These are phyloP conservation scores for Daldinia decipiens DNA, from an alignment of 495 filamentous ascomycete genomes.

Conservation along the genomic window DNA sequence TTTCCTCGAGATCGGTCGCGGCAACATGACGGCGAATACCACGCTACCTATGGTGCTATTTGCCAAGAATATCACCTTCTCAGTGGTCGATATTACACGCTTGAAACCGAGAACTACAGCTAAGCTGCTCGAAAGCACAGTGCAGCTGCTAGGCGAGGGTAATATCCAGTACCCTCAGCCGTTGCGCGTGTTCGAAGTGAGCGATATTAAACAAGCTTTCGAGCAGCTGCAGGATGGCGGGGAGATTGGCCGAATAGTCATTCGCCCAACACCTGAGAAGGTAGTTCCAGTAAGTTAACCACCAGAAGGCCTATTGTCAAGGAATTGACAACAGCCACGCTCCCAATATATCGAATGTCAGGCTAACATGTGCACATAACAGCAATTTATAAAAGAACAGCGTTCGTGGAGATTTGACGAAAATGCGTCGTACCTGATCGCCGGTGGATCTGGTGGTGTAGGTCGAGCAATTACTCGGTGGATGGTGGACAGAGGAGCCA, in stretches of 20 bases:
- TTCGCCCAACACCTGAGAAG: constrained; percentile 4
- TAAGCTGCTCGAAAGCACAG: not conserved
- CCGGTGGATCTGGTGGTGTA: constrained; percentile 34
- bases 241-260: constrained; percentile 9
- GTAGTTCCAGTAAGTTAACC: constrained; percentile 12
- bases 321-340: not conserved
- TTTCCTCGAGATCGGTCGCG: constrained; percentile 16
- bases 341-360: not conserved
- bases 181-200: not conserved
- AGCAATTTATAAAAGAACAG: constrained; percentile 17
- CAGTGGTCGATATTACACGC: constrained; percentile 6
- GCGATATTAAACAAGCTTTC: constrained; percentile 3
- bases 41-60: constrained; percentile 16
- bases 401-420: constrained; percentile 13
- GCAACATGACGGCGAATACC: not conserved
- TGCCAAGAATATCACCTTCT: constrained; percentile 12
- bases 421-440: constrained; percentile 15
- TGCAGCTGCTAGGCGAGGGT: constrained; percentile 10
- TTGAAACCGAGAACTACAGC: not conserved
- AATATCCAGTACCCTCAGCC: constrained; percentile 14
- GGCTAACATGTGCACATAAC: not conserved
- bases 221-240: constrained; percentile 9
- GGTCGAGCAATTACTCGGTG: constrained; percentile 35
- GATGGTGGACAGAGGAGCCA: constrained; percentile 38
- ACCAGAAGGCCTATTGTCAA: not conserved